phyloP scores from a whole-genome alignment of 768 basidiomycete genomes.

The Collybiopsis luxurians region DNA sequence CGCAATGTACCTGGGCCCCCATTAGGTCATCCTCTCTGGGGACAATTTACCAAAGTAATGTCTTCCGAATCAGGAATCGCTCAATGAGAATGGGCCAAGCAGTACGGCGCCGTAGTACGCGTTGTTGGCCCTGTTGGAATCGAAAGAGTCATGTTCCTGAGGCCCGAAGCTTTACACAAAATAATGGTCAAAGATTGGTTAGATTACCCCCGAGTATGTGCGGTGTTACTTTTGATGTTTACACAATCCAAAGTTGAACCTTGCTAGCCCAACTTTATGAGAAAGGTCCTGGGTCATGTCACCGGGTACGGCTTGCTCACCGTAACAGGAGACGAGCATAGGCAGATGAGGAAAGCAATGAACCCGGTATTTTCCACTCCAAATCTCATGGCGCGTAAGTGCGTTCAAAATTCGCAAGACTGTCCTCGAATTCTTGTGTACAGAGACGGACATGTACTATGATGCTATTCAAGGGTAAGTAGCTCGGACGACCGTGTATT shows the following conservation, averaged over 20 bases:
- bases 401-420: not conserved
- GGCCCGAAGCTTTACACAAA: constrained; percentile 42
- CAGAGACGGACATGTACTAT: constrained; percentile 47
- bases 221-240: not conserved
- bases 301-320: constrained; percentile 47
- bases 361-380: constrained; percentile 50
- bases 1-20: constrained; percentile 37
- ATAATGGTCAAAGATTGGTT: constrained; percentile 44
- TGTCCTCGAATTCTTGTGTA: not conserved
- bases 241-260: not conserved
- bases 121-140: constrained; percentile 43
- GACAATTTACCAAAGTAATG: constrained; percentile 38
- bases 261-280: constrained; percentile 40
- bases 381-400: constrained; percentile 33
- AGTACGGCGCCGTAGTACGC: constrained; percentile 41
- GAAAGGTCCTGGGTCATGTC: constrained; percentile 37
- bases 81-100: constrained; percentile 45
- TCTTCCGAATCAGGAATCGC: constrained; percentile 38
- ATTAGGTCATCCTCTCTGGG: constrained; percentile 27
- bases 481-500: too few relatives aligned
- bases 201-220: constrained; percentile 39
- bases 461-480: constrained; percentile 41
- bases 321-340: constrained; percentile 47
- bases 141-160: constrained; percentile 42
- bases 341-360: constrained; percentile 48